A percentile compares a stretch with the other conserved stretches of the same genome.
Conservation (phyloP, 1,284 basidiomycete genomes). For the Apiotrichum akiyoshidainum region DNA sequence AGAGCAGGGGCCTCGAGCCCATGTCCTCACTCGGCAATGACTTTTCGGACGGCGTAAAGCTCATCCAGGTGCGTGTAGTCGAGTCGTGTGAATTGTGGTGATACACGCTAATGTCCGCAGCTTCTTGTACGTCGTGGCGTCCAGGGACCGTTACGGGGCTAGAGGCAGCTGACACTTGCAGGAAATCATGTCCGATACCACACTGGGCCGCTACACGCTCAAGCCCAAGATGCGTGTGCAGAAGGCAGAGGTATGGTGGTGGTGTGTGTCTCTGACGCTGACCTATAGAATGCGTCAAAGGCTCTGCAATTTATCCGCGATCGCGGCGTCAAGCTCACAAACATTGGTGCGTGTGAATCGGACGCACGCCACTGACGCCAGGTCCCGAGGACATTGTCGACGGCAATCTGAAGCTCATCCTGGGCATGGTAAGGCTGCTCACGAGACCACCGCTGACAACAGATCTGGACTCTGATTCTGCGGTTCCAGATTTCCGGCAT, state of each 20-base stretch:
- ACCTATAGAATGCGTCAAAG: slow-evolving; percentile 76
- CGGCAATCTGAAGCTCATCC: slow-evolving; percentile 92
- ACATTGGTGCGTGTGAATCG: slow-evolving; percentile 68
- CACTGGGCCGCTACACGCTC: slow-evolving; percentile 86
- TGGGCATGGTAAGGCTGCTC: slow-evolving; percentile 66
- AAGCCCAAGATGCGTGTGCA: slow-evolving; percentile 88
- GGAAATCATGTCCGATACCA: slow-evolving; percentile 95
- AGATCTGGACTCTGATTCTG: slow-evolving; percentile 94
- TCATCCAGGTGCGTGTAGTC: slow-evolving; percentile 61
- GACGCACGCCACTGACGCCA: slow-evolving; percentile 1
- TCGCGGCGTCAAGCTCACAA: slow-evolving; percentile 91
- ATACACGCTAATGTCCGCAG: slow-evolving; percentile 40
- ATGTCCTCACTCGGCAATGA: slow-evolving; percentile 88
- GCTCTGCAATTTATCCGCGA: slow-evolving; percentile 93
- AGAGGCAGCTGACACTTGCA: slow-evolving; percentile 37
- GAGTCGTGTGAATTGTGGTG: too few species aligned
- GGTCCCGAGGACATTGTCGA: slow-evolving; percentile 81
- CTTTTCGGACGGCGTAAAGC: slow-evolving; percentile 87
- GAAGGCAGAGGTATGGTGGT: slow-evolving; percentile 67
- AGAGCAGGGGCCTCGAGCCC: slow-evolving; percentile 76
- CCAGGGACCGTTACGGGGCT: not conserved
- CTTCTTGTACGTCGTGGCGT: slow-evolving; percentile 62
- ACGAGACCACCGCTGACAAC: slow-evolving; percentile 9
- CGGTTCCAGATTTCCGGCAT: slow-evolving; percentile 98
- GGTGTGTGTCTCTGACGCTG: not conserved